Evolutionary conservation across 768 basidiomycete species (phyloP).

Genomic region (Lepiota brunneoincarnata): DNA sequence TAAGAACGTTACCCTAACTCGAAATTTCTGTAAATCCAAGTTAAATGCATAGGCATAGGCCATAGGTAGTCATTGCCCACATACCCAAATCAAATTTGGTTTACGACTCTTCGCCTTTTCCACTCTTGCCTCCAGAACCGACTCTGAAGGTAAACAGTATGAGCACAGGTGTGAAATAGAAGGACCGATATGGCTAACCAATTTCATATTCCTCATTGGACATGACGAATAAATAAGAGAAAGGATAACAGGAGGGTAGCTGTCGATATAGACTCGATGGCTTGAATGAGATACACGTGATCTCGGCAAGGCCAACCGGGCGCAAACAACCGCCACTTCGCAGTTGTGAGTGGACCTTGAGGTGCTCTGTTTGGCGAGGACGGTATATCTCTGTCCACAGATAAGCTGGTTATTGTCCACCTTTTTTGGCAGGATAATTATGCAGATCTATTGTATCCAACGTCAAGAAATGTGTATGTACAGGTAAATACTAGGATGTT

Average conservation of each 20-base stretch:
- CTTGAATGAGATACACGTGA: too few species aligned
- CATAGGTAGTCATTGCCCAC: conserved; percentile 14
- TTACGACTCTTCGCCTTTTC: conserved; percentile 38
- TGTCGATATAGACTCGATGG: too few species aligned
- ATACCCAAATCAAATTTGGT: conserved; percentile 51
- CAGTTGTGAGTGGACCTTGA: too few species aligned
- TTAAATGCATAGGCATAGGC: conserved; percentile 12
- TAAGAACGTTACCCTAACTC: conserved; percentile 48
- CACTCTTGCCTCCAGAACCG: conserved; percentile 50
- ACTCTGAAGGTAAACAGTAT: conserved; percentile 36
- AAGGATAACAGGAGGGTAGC: neutral
- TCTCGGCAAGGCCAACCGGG: too few species aligned
- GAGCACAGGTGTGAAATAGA: neutral
- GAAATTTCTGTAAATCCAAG: conserved; percentile 43
- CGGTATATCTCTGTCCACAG: too few species aligned
- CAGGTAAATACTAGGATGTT: neutral
- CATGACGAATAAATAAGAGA: conserved; percentile 17
- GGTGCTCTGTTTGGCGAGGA: too few species aligned
- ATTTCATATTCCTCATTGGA: conserved; percentile 62
- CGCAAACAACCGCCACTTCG: too few species aligned
- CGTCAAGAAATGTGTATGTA: neutral
- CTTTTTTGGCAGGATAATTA: neutral
- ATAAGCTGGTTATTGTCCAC: too few species aligned
- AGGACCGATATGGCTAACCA: conserved; percentile 38
- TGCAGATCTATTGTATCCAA: neutral